Evolutionary conservation across 768 basidiomycete species (phyloP).

Genomic region (Auricularia auricula-judae): DNA sequence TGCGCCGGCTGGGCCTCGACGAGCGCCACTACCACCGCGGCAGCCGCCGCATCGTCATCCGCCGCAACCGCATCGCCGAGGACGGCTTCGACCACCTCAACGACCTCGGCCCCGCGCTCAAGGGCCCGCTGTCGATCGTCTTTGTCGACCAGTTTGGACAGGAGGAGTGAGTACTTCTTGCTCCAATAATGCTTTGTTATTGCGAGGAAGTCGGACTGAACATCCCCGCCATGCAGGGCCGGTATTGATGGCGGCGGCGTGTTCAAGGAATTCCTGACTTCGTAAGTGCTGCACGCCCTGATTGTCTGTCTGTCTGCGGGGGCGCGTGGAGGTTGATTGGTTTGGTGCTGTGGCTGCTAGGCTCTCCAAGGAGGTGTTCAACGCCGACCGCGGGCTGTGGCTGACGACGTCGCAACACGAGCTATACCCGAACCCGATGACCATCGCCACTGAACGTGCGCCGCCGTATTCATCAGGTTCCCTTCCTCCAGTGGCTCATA

Average conservation of each 20-base stretch:
- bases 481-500: not conserved
- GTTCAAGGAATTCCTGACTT: slow-evolving; percentile 94
- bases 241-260: slow-evolving; percentile 96
- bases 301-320: not conserved
- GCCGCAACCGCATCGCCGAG: slow-evolving; percentile 71
- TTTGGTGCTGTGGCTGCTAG: slow-evolving; percentile 22
- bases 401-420: slow-evolving; percentile 83
- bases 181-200: not conserved
- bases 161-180: slow-evolving; percentile 50
- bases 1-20: slow-evolving; percentile 16
- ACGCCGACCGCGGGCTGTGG: slow-evolving; percentile 92
- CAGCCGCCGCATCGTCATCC: slow-evolving; percentile 36
- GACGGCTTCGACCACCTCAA: slow-evolving; percentile 82
- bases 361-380: slow-evolving; percentile 87
- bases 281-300: slow-evolving; percentile 16
- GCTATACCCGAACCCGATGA: slow-evolving; percentile 88
- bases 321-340: not conserved
- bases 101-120: slow-evolving; percentile 57
- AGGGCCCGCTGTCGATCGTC: slow-evolving; percentile 74
- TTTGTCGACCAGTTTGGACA: slow-evolving; percentile 87
- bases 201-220: not conserved
- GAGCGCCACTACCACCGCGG: slow-evolving; percentile 12
- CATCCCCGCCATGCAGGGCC: slow-evolving; percentile 34
- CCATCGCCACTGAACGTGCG: slow-evolving; percentile 80
- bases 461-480: slow-evolving; percentile 1